A percentile compares a stretch with the other conserved stretches of the same genome.
phyloP scores from a whole-genome alignment of 2,329 filamentous ascomycete species.

The Alternaria sp. region DNA sequence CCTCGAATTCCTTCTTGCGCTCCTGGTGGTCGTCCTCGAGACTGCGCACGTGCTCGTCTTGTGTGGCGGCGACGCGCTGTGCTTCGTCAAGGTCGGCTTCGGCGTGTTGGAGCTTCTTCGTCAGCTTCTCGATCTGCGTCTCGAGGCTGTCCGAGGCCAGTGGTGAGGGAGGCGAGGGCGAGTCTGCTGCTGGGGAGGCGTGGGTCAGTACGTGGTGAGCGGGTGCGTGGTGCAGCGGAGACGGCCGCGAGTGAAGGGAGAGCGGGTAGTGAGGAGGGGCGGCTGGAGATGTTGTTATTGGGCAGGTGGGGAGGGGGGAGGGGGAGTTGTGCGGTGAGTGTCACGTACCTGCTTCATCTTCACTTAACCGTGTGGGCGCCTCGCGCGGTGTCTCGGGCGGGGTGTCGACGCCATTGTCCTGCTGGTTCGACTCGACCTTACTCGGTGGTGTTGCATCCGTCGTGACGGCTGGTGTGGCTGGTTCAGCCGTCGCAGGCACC shows the following conservation, averaged over 20 bases:
- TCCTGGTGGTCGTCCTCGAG: conserved; percentile 48
- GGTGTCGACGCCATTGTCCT: conserved; percentile 44
- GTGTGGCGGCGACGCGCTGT: conserved; percentile 39
- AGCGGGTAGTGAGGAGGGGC: conserved; percentile 30
- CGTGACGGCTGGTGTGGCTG: conserved; percentile 41
- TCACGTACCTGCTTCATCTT: conserved; percentile 32
- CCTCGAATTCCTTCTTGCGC: conserved; percentile 42
- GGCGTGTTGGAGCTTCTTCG: conserved; percentile 42
- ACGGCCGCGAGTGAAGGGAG: conserved; percentile 27
- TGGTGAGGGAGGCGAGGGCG: conserved; percentile 44
- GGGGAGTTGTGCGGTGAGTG: conserved; percentile 12
- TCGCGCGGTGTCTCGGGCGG: conserved; percentile 47
- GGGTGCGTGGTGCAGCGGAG: conserved; percentile 26
- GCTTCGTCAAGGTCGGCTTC: conserved; percentile 49
- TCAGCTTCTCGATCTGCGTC: conserved; percentile 45
- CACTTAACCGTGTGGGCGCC: conserved; percentile 21
- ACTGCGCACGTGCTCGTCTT: conserved; percentile 42
- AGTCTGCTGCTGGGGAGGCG: conserved; percentile 33
- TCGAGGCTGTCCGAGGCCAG: conserved; percentile 41
- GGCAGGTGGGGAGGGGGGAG: conserved; percentile 28
- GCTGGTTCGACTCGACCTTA: conserved; percentile 28
- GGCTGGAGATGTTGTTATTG: conserved; percentile 36
- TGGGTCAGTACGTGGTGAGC: conserved; percentile 34
- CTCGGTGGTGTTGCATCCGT: conserved; percentile 33
- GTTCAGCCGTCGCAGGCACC: conserved; percentile 36